Conservation (phyloP, 768 basidiomycete species). For the Mycena epipterygia region DNA sequence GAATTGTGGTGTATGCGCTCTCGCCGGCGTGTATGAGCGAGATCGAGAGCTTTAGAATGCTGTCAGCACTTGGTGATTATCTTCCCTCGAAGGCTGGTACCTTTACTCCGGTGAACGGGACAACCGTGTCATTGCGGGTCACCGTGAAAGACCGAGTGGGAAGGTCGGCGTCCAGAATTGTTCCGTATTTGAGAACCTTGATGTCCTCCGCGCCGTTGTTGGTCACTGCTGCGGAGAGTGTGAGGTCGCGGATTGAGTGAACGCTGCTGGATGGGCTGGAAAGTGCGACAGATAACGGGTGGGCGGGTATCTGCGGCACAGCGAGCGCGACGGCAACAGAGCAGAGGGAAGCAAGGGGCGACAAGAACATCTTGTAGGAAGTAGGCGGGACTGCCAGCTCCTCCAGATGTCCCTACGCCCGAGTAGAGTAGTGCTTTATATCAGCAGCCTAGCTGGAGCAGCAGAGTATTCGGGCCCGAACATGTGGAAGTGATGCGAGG, state of each 20-base stretch:
- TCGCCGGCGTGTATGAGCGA: constrained; percentile 55
- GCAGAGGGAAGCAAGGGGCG: constrained; percentile 44
- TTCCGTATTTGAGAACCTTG: constrained; percentile 62
- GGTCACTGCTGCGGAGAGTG: constrained; percentile 56
- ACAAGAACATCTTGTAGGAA: constrained; percentile 43
- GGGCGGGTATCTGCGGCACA: constrained; percentile 46
- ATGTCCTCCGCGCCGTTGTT: constrained; percentile 56
- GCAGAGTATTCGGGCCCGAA: too few species aligned
- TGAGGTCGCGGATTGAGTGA: constrained; percentile 54
- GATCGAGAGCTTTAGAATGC: constrained; percentile 48
- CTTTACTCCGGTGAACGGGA: constrained; percentile 60
- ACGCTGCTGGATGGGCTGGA: constrained; percentile 45
- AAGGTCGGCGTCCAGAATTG: constrained; percentile 58
- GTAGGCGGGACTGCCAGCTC: too few species aligned
- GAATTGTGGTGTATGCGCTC: constrained; percentile 54
- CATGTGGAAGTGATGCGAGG: too few species aligned
- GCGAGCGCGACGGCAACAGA: constrained; percentile 47
- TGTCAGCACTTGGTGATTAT: background rate
- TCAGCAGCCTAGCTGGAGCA: too few species aligned
- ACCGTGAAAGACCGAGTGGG: constrained; percentile 60
- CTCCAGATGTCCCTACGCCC: too few species aligned
- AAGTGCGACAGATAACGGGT: constrained; percentile 49
- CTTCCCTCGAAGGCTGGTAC: constrained; percentile 35
- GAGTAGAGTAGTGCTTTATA: too few species aligned
- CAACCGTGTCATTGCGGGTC: constrained; percentile 53